phyloP scores from a whole-genome alignment of 345 rosid species.

The Aurinia saxatilis region DNA sequence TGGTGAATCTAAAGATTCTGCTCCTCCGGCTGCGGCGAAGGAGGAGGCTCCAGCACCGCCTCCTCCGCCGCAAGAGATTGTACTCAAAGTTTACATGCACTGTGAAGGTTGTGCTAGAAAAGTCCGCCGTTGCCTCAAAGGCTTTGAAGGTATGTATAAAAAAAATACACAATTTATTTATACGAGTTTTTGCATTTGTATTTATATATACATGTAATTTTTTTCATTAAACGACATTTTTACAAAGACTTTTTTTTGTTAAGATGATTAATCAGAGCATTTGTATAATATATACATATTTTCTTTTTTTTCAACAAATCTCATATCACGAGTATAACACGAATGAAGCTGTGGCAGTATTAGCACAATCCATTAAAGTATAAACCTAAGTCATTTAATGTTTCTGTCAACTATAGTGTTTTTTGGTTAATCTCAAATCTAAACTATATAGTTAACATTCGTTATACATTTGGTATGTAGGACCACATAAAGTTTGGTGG shows the following conservation, averaged over 20 bases:
- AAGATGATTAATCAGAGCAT: no score
- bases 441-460: constrained; percentile 2
- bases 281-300: no score
- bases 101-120: constrained; percentile 99
- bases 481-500: constrained; percentile 5
- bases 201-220: no score
- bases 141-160: constrained; percentile 55
- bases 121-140: constrained; percentile 73
- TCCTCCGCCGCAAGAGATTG: constrained; percentile 65
- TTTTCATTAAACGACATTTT: no score
- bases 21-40: constrained; percentile 18
- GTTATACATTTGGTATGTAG: constrained; percentile 1
- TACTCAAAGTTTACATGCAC: constrained; percentile 91
- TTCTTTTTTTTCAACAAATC: no score
- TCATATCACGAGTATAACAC: no score
- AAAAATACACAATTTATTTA: neutral
- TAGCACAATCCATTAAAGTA: neutral
- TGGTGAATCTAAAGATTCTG: constrained; percentile 34
- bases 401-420: constrained; percentile 2
- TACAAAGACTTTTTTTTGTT: no score
- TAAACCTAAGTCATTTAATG: neutral
- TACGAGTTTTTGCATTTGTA: neutral
- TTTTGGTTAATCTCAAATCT: neutral
- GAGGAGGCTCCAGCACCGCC: constrained; percentile 40
- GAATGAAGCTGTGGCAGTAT: no score